Base-by-base conservation (phyloP, 768 basidiomycete genomes). In the Lactarius sp. region DNA sequence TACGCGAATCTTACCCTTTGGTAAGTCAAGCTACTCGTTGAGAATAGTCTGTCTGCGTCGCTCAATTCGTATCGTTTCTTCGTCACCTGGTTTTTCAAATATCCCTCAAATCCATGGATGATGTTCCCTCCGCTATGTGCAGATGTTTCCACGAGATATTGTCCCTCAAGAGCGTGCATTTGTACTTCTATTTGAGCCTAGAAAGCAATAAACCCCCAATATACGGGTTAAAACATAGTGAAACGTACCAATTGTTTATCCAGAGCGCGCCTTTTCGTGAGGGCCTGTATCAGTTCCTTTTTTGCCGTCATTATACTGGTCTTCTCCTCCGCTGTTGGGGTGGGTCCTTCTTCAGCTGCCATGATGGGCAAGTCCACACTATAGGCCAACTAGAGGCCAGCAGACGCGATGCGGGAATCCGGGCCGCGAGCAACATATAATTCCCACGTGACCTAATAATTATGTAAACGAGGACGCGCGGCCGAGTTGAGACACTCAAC, bases 91-190 rank as follows among this genome's bases (percentile, higher is more conserved):
- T 86, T 86, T 74, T 93, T 94, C 62, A 93, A 82, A 71, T 92
- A 94, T 47, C 86, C 85, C 59, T 93, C 92, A 67, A 93, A 93
- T 4, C 92, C 92, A 69, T 87, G 87, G 42, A 94, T 87, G 58
- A 94, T 92, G 68, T 94, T 93, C 36, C 92, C 92, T 18, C 91
- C 90, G 69, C 84, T 86, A 65, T 88, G 86, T 0, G 79, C 78
- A 1, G 86, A 83, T 0, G 92, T 92, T 57, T 94, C 92, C 7
- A 84, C 83, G 41, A 94, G 77, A 73, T 93, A 94, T 4, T 80
- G 75, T 9, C 83, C 83, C 73, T 94, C 92, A 33, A 90, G 78
- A 65, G 83, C 85, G 75, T 89, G 89, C 68, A 94, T 88, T 69
- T 89, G 84, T 34, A 84, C 77, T 75, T 94, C 92, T 61, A 89